These are phyloP conservation scores for Pelargonium citronellum DNA, from an alignment of 441 rosid species.

Conservation along the genomic window DNA sequence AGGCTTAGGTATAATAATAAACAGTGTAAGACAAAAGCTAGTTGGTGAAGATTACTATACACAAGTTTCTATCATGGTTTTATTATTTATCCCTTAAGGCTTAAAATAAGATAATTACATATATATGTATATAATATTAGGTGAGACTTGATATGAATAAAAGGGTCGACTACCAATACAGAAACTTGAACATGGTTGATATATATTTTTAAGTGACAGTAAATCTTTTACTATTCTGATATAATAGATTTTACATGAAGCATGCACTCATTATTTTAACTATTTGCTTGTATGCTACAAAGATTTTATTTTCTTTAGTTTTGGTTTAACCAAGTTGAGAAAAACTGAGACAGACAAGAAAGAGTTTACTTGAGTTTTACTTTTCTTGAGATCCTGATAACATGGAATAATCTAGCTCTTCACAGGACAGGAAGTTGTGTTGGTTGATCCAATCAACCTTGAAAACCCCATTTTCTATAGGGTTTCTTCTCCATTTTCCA, in stretches of 20 bases:
- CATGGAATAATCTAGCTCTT: no score
- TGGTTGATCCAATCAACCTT: conserved; percentile 26
- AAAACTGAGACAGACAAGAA: neutral
- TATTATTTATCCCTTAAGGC: neutral
- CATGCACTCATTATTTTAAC: no score
- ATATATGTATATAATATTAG: no score
- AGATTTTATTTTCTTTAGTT: neutral
- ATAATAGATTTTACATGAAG: neutral
- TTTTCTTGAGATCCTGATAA: neutral
- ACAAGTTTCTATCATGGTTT: neutral
- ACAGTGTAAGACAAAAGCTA: conserved; percentile 9
- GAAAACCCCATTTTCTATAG: conserved; percentile 11
- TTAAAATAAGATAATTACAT: neutral
- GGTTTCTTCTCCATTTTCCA: conserved; percentile 22
- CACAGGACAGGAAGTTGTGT: conserved; percentile 14
- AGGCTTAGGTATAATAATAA: neutral
- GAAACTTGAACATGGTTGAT: no score
- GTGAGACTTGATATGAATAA: no score
- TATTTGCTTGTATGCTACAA: no score
- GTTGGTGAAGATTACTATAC: conserved; percentile 18
- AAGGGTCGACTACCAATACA: no score
- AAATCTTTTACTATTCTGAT: neutral
- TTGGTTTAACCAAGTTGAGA: neutral
- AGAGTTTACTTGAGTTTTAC: neutral
- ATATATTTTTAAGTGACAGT: neutral